Percentiles rank a stretch among this genome's conserved stretches.
These are phyloP conservation scores for Lathyrus sativus DNA, from an alignment of 306 rosid species.

Conservation along the genomic window DNA sequence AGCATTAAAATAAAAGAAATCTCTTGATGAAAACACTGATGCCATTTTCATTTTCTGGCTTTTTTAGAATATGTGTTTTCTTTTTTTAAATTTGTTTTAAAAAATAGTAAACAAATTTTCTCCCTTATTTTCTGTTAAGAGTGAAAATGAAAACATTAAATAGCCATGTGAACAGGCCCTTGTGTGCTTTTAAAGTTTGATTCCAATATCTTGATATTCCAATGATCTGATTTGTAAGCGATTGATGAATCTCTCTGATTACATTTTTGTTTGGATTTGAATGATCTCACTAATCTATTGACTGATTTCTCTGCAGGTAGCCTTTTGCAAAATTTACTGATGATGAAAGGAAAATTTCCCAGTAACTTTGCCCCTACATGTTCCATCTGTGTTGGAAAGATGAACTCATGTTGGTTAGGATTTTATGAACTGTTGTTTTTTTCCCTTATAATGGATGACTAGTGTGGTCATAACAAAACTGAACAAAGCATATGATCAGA, in stretches of 20 bases:
- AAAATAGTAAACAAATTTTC: no score
- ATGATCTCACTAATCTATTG: constrained; percentile 27
- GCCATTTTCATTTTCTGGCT: no score
- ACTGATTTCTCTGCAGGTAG: constrained; percentile 53
- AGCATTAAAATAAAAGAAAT: no score
- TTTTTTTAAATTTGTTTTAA: no score
- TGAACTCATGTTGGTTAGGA: constrained; percentile 49
- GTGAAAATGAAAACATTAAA: no score
- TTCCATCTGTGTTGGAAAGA: constrained; percentile 47
- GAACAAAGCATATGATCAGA: constrained; percentile 39
- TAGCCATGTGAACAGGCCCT: no score
- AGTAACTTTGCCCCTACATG: constrained; percentile 40
- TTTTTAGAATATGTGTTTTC: no score
- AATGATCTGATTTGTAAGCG: neutral
- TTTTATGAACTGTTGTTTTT: constrained; percentile 39
- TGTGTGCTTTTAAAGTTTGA: constrained; percentile 3
- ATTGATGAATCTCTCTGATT: neutral
- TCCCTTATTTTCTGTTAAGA: no score
- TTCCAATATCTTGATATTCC: neutral
- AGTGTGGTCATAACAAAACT: constrained; percentile 38
- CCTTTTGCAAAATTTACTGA: constrained; percentile 54
- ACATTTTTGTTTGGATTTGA: constrained; percentile 26
- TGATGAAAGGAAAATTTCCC: constrained; percentile 46
- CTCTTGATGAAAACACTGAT: no score
- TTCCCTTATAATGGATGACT: constrained; percentile 41